Percentiles rank a stretch among this genome's conserved stretches.
These are phyloP conservation scores for Ogataea nitratoaversa DNA, from an alignment of 805 yeast species.

Conservation along the genomic window DNA sequence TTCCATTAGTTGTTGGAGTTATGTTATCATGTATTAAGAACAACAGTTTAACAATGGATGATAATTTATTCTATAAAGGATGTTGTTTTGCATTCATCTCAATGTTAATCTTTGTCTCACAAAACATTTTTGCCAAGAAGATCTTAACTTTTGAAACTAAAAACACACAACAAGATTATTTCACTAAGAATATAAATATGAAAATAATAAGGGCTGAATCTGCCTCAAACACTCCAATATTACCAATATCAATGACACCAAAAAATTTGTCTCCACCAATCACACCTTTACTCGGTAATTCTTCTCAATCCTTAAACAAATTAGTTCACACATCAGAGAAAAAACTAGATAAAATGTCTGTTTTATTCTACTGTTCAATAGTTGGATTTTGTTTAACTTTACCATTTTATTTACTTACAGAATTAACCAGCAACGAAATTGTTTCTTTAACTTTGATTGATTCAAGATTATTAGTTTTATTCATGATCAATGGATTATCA, in stretches of 20 bases:
- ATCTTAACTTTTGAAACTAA: conserved; percentile 48
- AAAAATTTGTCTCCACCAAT: conserved; percentile 22
- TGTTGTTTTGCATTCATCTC: conserved; percentile 48
- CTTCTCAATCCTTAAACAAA: conserved; percentile 20
- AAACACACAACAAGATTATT: conserved; percentile 23
- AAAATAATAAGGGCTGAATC: conserved; percentile 29
- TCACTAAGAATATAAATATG: conserved; percentile 25
- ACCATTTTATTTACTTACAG: conserved; percentile 62
- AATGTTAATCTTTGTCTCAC: conserved; percentile 69
- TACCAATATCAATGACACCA: conserved; percentile 30
- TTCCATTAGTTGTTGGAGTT: conserved; percentile 81
- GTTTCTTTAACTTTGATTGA: conserved; percentile 29
- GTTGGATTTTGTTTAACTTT: conserved; percentile 65
- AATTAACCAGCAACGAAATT: conserved; percentile 34
- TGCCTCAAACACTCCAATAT: conserved; percentile 31
- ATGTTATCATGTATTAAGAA: conserved; percentile 68
- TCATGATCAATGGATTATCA: conserved; percentile 58
- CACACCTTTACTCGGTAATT: conserved; percentile 23
- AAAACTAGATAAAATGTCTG: conserved; percentile 66
- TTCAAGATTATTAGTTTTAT: conserved; percentile 30
- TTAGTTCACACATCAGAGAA: conserved; percentile 24
- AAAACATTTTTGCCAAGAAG: conserved; percentile 76
- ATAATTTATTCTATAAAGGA: conserved; percentile 35
- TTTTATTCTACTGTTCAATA: conserved; percentile 64
- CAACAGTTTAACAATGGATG: conserved; percentile 17